Evolutionary conservation across 1,284 basidiomycete species (phyloP), one percentile per base, ranked within the genome.

Genomic region (Moesziomyces parantarcticus): DNA sequence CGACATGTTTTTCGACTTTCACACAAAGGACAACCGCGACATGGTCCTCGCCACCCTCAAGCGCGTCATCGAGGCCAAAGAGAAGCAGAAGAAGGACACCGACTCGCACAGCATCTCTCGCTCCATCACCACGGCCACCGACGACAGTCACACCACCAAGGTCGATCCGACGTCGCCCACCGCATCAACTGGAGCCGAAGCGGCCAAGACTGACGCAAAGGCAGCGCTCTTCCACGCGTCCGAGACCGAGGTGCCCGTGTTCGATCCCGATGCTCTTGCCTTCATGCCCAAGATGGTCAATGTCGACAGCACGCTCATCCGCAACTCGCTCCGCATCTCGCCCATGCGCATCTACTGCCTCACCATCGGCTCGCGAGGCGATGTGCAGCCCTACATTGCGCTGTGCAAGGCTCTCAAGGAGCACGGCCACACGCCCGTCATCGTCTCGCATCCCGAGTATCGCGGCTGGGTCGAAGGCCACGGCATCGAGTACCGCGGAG

Each of bases 371-470:
- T 87, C 86, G 39, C 83, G 87, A 25, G 87, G 87, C 3, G 87
- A 88, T 62, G 87, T 88, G 29, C 87, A 88, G 75, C 87, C 87
- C 21, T 88, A 87, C 74, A 87, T 88, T 60, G 87, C 87, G 1
- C 80, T 88, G 34, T 86, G 85, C 86, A 85, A 85, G 85, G 70
- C 86, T 11, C 68, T 81, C 43, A 71, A 79, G 58, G 44, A 59
- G 52, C 60, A 89, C 62, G 88, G 88, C 0, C 89, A 90, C 73
- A 82, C 81, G n/a, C 86, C 87, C 20, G 87, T 87, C 8, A 89
- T 90, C 50, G 88, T 89, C 8, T 89, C 89, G 14, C 89, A 90
- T 81, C 86, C 86, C 62, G 89, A 90, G 77, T 90, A 89, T 79
- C 87, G 88, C 76, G 77, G 76, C 4, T 90, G 88, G 88, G 84